Percentiles rank a stretch among this genome's conserved stretches.
Conservation (phyloP, 208 protist genomes). For the Leishmania mexicana region DNA sequence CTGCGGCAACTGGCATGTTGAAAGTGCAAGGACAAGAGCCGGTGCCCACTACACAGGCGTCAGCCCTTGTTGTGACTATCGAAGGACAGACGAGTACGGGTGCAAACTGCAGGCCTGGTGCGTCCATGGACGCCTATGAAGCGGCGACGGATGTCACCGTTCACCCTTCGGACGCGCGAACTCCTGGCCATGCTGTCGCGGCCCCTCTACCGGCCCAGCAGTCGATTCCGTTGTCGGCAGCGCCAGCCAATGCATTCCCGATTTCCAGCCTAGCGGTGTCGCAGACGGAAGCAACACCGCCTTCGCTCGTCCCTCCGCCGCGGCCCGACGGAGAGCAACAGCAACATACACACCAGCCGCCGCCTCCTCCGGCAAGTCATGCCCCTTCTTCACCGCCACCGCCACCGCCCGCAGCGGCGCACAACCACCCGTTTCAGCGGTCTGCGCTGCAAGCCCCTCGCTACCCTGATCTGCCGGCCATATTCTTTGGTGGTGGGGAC, state of each 20-base stretch:
- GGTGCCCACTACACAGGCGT: background rate
- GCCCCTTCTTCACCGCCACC: background rate
- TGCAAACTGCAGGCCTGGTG: background rate
- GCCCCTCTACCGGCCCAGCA: background rate
- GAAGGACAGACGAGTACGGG: background rate
- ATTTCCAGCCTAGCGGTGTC: background rate
- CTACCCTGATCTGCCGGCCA: conserved; percentile 5
- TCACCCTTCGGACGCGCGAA: too few relatives aligned
- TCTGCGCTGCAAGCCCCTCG: conserved; percentile 10
- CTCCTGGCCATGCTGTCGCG: background rate
- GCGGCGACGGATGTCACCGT: background rate
- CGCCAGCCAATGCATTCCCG: background rate
- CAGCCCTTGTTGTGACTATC: background rate
- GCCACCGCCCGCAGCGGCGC: background rate
- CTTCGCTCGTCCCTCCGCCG: background rate
- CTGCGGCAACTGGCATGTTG: background rate
- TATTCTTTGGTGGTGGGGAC: background rate
- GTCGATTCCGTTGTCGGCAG: background rate
- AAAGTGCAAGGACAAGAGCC: background rate
- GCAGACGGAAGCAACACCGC: background rate
- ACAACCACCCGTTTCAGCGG: background rate
- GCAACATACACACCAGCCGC: background rate
- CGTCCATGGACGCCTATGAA: conserved; percentile 7
- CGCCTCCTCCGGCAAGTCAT: background rate
- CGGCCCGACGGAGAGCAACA: background rate